These are phyloP conservation scores for Vigna radiata DNA, from an alignment of 306 rosid species.

Conservation along the genomic window DNA sequence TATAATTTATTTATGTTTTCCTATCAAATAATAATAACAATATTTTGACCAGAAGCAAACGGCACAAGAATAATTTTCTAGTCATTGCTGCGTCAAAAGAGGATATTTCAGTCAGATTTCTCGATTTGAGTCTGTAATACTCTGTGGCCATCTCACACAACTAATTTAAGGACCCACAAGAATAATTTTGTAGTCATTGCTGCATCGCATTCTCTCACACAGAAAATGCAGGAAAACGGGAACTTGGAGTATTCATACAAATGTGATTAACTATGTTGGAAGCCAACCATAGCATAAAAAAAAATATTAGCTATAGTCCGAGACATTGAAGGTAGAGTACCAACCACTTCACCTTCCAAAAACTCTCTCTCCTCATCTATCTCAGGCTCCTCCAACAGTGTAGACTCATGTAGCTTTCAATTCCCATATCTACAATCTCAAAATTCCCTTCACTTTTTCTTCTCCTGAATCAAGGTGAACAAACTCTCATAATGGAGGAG, in stretches of 20 bases:
- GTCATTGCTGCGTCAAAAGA: too few species aligned
- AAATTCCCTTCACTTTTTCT: background rate
- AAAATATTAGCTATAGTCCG: slow-evolving; percentile 32
- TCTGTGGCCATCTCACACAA: slow-evolving; percentile 38
- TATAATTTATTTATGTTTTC: background rate
- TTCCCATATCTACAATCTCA: slow-evolving; percentile 7
- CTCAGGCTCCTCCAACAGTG: slow-evolving; percentile 26
- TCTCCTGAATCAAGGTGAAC: background rate
- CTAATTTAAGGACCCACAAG: slow-evolving; percentile 51
- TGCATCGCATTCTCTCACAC: slow-evolving; percentile 27
- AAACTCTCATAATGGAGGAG: slow-evolving; percentile 55
- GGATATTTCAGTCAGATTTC: slow-evolving; percentile 56
- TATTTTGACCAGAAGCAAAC: background rate
- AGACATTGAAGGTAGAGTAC: slow-evolving; percentile 55
- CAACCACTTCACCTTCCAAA: slow-evolving; percentile 63
- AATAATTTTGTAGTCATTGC: slow-evolving; percentile 30
- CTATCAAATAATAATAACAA: background rate
- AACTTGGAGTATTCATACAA: slow-evolving; percentile 35
- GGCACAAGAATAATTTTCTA: too few species aligned
- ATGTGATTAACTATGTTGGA: slow-evolving; percentile 49
- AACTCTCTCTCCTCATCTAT: slow-evolving; percentile 30
- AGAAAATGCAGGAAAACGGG: slow-evolving; percentile 38
- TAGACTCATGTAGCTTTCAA: slow-evolving; percentile 36
- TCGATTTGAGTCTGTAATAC: slow-evolving; percentile 41
- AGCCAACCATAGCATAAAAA: slow-evolving; percentile 46